Percentiles rank a stretch among this genome's conserved stretches.
Evolutionary conservation across 2,329 filamentous ascomycete genomes (phyloP).

Genomic region (Aspergillus brunneoviolaceus): DNA sequence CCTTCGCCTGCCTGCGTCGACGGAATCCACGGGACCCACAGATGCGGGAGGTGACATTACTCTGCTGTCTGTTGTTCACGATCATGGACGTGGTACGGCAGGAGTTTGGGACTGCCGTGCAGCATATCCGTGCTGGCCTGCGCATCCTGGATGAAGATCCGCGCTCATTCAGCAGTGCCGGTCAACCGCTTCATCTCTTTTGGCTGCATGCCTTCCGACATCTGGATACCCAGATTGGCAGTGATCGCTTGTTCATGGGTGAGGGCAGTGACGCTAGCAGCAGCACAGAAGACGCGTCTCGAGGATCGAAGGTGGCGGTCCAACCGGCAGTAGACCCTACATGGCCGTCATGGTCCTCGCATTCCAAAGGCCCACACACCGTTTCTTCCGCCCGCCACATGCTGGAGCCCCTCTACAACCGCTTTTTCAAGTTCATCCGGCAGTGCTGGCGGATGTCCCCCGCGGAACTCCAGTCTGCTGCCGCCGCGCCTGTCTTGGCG

Average conservation of each 20-base stretch:
- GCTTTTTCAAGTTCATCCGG: background rate
- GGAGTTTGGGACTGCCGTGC: background rate
- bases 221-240: background rate
- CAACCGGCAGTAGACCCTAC: too few relatives aligned
- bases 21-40: background rate
- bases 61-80: conserved; percentile 5
- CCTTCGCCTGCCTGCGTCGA: background rate
- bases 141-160: background rate
- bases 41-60: background rate
- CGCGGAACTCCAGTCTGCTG: background rate
- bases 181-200: too few relatives aligned
- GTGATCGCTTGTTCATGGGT: background rate
- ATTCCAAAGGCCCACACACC: too few relatives aligned
- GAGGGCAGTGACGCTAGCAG: background rate
- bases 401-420: background rate
- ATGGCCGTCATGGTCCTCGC: too few relatives aligned
- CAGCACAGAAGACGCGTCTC: background rate
- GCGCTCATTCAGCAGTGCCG: background rate
- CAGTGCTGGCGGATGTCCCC: background rate
- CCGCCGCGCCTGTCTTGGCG: background rate
- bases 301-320: too few relatives aligned
- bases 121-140: background rate
- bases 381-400: background rate
- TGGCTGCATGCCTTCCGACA: conserved; percentile 1
- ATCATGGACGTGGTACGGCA: background rate